These are phyloP conservation scores for Xerophyta viscosa DNA, from an alignment of 106 monocot species.

Conservation along the genomic window DNA sequence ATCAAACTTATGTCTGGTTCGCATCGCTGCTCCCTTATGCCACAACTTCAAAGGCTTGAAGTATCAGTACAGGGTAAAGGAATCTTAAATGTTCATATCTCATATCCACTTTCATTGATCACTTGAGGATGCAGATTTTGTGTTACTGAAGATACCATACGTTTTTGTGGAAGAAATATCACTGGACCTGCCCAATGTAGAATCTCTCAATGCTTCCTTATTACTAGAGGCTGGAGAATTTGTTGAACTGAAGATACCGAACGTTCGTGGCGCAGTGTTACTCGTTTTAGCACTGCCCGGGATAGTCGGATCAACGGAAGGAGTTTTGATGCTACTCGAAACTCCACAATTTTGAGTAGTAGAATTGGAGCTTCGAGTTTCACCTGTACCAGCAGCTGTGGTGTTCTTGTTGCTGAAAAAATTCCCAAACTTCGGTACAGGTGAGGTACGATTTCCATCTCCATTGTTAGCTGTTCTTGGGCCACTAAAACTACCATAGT, in stretches of 20 bases:
- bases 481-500: slow-evolving; percentile 3
- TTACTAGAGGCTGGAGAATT: slow-evolving; percentile 9
- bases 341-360: slow-evolving; percentile 15
- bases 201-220: slow-evolving; percentile 1
- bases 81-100: too few relatives aligned
- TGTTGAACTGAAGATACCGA: slow-evolving; percentile 19
- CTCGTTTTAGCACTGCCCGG: background rate
- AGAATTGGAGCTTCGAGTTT: background rate
- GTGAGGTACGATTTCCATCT: slow-evolving; percentile 14
- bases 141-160: slow-evolving; percentile 5
- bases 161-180: background rate
- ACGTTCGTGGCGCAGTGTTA: background rate
- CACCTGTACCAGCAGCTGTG: background rate
- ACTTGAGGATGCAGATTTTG: slow-evolving; percentile 1
- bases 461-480: slow-evolving; percentile 4
- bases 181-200: background rate
- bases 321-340: slow-evolving; percentile 11
- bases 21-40: too few relatives aligned
- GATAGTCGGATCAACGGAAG: background rate
- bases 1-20: too few relatives aligned
- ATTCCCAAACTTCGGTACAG: slow-evolving; percentile 16
- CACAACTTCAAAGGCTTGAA: too few relatives aligned
- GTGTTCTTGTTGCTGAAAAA: slow-evolving; percentile 6
- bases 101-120: background rate
- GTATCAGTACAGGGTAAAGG: too few relatives aligned